Base-by-base conservation (phyloP, 2,329 filamentous ascomycete species). In the Curvularia verruculosa region DNA sequence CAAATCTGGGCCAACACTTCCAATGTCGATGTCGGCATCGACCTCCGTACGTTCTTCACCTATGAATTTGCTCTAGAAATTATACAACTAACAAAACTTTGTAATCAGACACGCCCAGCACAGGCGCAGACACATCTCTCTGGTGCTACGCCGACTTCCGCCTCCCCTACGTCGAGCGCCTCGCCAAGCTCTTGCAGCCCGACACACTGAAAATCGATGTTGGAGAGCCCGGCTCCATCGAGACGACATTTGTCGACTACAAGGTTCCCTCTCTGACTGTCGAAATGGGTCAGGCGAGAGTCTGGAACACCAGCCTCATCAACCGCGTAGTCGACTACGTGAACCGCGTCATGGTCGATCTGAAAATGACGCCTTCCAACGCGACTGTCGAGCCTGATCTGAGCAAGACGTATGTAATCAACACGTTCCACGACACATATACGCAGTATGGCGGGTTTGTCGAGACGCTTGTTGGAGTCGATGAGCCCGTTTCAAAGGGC, bases 111-210 rank as follows among this genome's bases (percentile, higher is more conserved):
- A 78, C 76, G 0, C 68, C 76, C 3, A 73, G 69, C 18, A 75
- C 74, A 1, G 75, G 75, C 43, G 72, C 69, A 21, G 67, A 72
- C 9, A 75, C 72, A 2, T 75, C 74, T 3, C 68, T 78, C 1
- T 78, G 75, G 76, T 74, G 70, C 60, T 78, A 78, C 50, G 70
- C 76, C 7, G 76, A 78, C 55, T 76, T 73, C 54, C 67, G 70
- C 9, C 64, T 73, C 0, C 68, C 71, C 7, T 76, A 75, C 48
- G 75, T 78, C 13, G 71, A 76, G 66, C 71, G 75, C 12, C 66
- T 78, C 1, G 73, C 75, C 28, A 76, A 78, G 55, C 68, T 78
- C 5, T 65, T 75, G 6, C 72, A 76, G 45, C 75, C 75, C 15
- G 75, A 78, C 56, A 74, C 74, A 15, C 66, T 78, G 29, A 78